phyloP scores from a whole-genome alignment of 2,329 filamentous ascomycete species.

The Dryadomyces quercus-mongolicae region DNA sequence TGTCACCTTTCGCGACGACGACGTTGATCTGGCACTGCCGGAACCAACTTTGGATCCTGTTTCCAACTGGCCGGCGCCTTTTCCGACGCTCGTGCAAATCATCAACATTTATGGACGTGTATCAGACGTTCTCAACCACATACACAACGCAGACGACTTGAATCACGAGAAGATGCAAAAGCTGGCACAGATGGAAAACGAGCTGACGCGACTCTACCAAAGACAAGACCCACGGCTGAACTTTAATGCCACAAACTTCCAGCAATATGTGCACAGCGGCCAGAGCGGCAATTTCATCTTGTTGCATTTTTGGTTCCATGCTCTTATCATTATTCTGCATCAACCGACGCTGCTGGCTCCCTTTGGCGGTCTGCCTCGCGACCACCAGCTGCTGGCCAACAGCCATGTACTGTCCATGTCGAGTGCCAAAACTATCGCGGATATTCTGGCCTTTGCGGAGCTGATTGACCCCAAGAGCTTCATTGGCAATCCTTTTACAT shows the following conservation, averaged over 20 bases:
- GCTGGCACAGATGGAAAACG: constrained; percentile 66
- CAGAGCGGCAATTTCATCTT: constrained; percentile 82
- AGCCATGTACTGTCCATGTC: constrained; percentile 77
- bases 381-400: constrained; percentile 64
- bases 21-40: constrained; percentile 68
- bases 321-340: constrained; percentile 72
- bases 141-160: constrained; percentile 61
- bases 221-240: constrained; percentile 61
- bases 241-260: constrained; percentile 79
- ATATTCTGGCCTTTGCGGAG: constrained; percentile 78
- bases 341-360: constrained; percentile 73
- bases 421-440: constrained; percentile 82
- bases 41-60: constrained; percentile 35
- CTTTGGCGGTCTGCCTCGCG: constrained; percentile 45
- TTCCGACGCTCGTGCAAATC: constrained; percentile 69
- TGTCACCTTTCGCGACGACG: constrained; percentile 71
- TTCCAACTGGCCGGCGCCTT: constrained; percentile 63
- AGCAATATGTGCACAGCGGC: constrained; percentile 66
- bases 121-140: constrained; percentile 73
- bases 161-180: constrained; percentile 61
- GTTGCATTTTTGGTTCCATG: constrained; percentile 82
- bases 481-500: constrained; percentile 79
- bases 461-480: constrained; percentile 77
- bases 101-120: constrained; percentile 78
- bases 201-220: constrained; percentile 62